phyloP scores from a whole-genome alignment of 805 yeast genomes.

The Zygotorulaspora sp. region DNA sequence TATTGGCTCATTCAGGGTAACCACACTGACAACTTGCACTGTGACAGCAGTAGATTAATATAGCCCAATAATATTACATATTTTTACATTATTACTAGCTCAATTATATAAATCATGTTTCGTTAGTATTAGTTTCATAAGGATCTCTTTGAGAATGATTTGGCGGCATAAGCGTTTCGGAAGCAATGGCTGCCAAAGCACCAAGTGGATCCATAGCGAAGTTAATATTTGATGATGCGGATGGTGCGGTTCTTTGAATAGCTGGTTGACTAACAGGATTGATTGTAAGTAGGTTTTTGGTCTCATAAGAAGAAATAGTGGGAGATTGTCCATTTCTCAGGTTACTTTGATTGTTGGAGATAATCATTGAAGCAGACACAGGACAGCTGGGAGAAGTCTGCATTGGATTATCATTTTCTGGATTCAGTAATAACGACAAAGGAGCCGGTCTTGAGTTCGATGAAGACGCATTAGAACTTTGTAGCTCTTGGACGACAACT shows the following conservation, averaged over 20 bases:
- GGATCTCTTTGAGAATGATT: not conserved
- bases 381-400: not conserved
- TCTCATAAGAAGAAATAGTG: not conserved
- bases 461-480: slow-evolving; percentile 3
- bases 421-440: slow-evolving; percentile 13
- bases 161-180: slow-evolving; percentile 23
- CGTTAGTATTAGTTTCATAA: not conserved
- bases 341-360: slow-evolving; percentile 1
- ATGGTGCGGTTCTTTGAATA: not conserved
- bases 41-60: too few relatives aligned
- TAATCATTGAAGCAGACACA: not conserved
- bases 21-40: too few relatives aligned
- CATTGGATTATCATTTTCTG: slow-evolving; percentile 10
- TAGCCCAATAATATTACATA: too few relatives aligned
- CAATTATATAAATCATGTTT: too few relatives aligned
- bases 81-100: too few relatives aligned
- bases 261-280: slow-evolving; percentile 1
- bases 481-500: slow-evolving; percentile 13
- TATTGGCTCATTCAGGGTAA: too few relatives aligned
- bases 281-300: not conserved
- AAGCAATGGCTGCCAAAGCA: slow-evolving; percentile 38
- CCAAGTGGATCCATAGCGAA: slow-evolving; percentile 37
- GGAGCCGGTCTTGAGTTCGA: slow-evolving; percentile 13
- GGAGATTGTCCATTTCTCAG: not conserved
- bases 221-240: slow-evolving; percentile 15